phyloP scores from a whole-genome alignment of 352 stramenopile genomes.

The Phytophthora pseudosyringae region DNA sequence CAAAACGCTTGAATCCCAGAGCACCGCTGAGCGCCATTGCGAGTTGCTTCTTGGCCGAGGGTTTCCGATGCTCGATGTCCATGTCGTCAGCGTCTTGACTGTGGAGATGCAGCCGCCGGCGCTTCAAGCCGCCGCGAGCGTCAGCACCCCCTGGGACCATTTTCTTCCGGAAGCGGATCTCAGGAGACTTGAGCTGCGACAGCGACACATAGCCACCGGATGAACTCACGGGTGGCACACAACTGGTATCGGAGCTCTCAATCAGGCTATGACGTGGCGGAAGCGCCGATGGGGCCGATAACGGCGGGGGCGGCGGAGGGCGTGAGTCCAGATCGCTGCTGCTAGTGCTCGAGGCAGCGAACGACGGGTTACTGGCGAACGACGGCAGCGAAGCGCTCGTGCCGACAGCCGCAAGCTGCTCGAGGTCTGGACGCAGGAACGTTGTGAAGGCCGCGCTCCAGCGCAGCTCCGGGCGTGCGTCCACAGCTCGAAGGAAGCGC shows the following conservation, averaged over 20 bases:
- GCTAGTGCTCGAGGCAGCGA: constrained; percentile 29
- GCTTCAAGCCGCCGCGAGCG: constrained; percentile 65
- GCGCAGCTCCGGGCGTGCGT: constrained; percentile 63
- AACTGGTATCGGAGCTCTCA: constrained; percentile 18
- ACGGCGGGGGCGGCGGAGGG: constrained; percentile 18
- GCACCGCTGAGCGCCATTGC: constrained; percentile 38
- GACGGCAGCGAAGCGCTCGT: constrained; percentile 24
- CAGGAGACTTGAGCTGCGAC: constrained; percentile 72
- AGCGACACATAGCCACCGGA: constrained; percentile 77
- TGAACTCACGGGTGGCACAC: constrained; percentile 43
- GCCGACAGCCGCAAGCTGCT: constrained; percentile 34
- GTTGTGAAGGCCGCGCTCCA: constrained; percentile 62
- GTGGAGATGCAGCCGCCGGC: constrained; percentile 51
- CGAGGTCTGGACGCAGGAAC: constrained; percentile 71
- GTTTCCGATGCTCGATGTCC: constrained; percentile 30
- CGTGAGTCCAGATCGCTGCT: constrained; percentile 33
- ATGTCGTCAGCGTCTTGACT: constrained; percentile 42
- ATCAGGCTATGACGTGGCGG: constrained; percentile 23
- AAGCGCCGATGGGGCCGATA: constrained; percentile 26
- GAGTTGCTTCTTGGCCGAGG: constrained; percentile 39
- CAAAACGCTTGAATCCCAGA: constrained; percentile 41
- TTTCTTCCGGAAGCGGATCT: constrained; percentile 77
- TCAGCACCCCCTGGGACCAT: constrained; percentile 38
- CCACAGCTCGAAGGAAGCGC: constrained; percentile 64
- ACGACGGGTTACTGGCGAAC: constrained; percentile 36